Evolutionary conservation across 23 red algal genomes (phyloP).

Genomic region (Gracilaria gracilis): DNA sequence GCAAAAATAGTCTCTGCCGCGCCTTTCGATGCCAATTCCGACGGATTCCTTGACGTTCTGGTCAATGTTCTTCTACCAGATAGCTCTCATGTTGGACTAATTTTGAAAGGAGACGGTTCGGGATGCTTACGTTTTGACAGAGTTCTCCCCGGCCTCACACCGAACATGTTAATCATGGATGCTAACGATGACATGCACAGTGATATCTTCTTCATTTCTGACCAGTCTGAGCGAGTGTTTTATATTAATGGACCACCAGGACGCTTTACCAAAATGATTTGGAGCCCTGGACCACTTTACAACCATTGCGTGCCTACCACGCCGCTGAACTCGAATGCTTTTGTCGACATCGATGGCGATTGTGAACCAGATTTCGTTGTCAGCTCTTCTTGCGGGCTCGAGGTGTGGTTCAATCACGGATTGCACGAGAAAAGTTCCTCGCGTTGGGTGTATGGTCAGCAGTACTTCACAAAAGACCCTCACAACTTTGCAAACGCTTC

Average conservation of each 20-base stretch:
- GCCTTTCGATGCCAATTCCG: slow-evolving; percentile 82
- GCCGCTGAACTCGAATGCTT: slow-evolving; percentile 68
- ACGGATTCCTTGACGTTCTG: slow-evolving; percentile 89
- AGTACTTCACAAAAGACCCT: slow-evolving; percentile 37
- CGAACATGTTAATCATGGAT: slow-evolving; percentile 81
- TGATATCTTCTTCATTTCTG: slow-evolving; percentile 80
- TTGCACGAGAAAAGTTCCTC: slow-evolving; percentile 28
- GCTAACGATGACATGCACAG: slow-evolving; percentile 84
- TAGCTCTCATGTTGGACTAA: slow-evolving; percentile 53
- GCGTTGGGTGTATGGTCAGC: slow-evolving; percentile 45
- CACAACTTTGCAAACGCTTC: slow-evolving; percentile 33
- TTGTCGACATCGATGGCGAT: slow-evolving; percentile 95
- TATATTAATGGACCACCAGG: slow-evolving; percentile 61
- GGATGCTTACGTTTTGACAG: slow-evolving; percentile 41
- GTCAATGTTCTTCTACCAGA: slow-evolving; percentile 56
- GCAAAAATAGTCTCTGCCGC: slow-evolving; percentile 64
- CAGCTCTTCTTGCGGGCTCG: slow-evolving; percentile 78
- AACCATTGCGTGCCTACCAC: slow-evolving; percentile 36
- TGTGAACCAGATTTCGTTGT: slow-evolving; percentile 93
- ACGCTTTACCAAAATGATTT: slow-evolving; percentile 33
- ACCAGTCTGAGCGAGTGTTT: slow-evolving; percentile 70
- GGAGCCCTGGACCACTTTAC: slow-evolving; percentile 19
- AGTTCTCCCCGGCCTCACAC: slow-evolving; percentile 44
- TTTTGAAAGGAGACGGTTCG: slow-evolving; percentile 52
- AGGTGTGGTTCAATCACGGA: slow-evolving; percentile 80